Conservation (phyloP, 306 rosid species). For the Lotus japonicus region DNA sequence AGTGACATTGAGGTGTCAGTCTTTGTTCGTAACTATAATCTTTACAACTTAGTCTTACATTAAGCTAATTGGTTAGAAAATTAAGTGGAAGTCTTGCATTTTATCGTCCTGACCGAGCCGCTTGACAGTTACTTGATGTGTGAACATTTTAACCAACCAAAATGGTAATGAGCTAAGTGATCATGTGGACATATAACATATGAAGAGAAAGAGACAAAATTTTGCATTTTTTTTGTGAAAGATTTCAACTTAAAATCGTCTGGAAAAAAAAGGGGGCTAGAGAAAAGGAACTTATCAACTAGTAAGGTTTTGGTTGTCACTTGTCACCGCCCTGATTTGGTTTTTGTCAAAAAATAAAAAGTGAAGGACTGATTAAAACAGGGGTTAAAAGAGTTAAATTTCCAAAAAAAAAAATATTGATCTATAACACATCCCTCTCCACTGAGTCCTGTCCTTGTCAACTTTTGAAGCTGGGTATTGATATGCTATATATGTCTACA, state of each 20-base stretch:
- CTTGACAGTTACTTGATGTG: too few relatives aligned
- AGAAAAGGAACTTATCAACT: background rate
- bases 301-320: background rate
- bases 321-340: background rate
- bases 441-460: background rate
- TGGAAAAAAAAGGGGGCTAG: background rate
- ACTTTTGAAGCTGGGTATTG: background rate
- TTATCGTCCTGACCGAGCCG: too few relatives aligned
- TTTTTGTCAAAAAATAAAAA: background rate
- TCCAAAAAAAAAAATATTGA: too few relatives aligned
- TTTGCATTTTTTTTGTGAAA: background rate
- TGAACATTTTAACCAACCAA: too few relatives aligned
- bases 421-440: background rate
- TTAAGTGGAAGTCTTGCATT: too few relatives aligned
- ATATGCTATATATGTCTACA: background rate
- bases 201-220: background rate
- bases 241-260: background rate
- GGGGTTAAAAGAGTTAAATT: background rate
- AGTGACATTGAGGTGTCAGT: too few relatives aligned
- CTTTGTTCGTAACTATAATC: too few relatives aligned
- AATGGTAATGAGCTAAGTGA: too few relatives aligned
- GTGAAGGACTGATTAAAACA: background rate
- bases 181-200: too few relatives aligned
- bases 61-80: too few relatives aligned
- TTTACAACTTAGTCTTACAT: too few relatives aligned